Percentiles rank a stretch among this genome's conserved stretches.
These are phyloP conservation scores for Linanthus parryae DNA, from an alignment of 148 eudicot species.

Conservation along the genomic window DNA sequence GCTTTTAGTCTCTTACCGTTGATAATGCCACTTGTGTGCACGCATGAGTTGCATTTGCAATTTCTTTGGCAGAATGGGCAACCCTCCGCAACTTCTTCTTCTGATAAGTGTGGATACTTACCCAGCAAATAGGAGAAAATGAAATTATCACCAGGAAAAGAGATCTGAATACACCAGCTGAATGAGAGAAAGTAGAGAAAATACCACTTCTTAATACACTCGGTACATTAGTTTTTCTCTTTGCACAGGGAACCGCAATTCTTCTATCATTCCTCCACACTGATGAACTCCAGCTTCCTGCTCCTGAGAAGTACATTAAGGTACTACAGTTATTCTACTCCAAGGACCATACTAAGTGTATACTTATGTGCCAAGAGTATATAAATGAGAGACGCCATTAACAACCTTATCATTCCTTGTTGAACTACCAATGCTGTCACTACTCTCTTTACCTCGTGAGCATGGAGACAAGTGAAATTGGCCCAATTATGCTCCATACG, in stretches of 20 bases:
- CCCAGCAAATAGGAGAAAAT: neutral
- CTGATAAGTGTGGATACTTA: slow-evolving; percentile 61
- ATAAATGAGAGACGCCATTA: neutral
- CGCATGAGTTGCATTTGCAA: slow-evolving; percentile 74
- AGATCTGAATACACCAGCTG: neutral
- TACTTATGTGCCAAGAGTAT: neutral
- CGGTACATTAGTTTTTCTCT: slow-evolving; percentile 45
- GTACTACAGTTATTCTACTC: neutral
- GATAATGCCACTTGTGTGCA: slow-evolving; percentile 42
- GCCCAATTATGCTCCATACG: too few species aligned
- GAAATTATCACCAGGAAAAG: neutral
- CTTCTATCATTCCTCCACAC: slow-evolving; percentile 49
- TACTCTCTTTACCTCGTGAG: too few species aligned
- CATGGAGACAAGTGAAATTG: too few species aligned
- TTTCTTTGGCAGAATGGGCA: slow-evolving; percentile 73
- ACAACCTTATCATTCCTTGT: slow-evolving; percentile 17
- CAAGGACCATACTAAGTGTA: neutral
- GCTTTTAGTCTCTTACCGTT: too few species aligned
- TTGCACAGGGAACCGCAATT: slow-evolving; percentile 67
- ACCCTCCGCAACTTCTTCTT: slow-evolving; percentile 47
- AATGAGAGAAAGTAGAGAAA: slow-evolving; percentile 8
- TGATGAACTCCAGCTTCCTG: slow-evolving; percentile 58
- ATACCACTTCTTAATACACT: slow-evolving; percentile 69
- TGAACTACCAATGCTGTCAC: too few species aligned
- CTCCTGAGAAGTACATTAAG: slow-evolving; percentile 3